phyloP scores from a whole-genome alignment of 106 monocot species.

The Platanthera zijinensis region DNA sequence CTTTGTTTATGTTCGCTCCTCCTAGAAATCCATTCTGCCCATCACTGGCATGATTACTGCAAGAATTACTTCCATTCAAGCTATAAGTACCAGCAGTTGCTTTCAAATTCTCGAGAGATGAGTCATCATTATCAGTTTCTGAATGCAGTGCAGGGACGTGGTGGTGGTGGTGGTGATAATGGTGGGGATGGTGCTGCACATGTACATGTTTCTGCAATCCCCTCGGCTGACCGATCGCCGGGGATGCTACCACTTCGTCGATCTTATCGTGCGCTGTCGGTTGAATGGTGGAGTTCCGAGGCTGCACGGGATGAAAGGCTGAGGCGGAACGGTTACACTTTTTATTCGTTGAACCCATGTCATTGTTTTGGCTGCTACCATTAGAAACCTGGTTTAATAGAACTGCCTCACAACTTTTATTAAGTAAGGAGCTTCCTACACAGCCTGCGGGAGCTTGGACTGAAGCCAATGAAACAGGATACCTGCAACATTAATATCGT shows the following conservation, averaged over 20 bases:
- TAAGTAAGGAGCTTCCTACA: slow-evolving; percentile 48
- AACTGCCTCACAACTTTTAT: slow-evolving; percentile 47
- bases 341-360: slow-evolving; percentile 62
- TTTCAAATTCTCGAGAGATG: slow-evolving; percentile 17
- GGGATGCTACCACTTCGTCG: slow-evolving; percentile 14
- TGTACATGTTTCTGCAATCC: slow-evolving; percentile 31
- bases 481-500: slow-evolving; percentile 29
- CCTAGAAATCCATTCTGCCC: slow-evolving; percentile 41
- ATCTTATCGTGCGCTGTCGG: slow-evolving; percentile 27
- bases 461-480: slow-evolving; percentile 52
- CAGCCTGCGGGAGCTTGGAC: slow-evolving; percentile 36
- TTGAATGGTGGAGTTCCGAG: slow-evolving; percentile 18
- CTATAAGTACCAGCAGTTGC: slow-evolving; percentile 43
- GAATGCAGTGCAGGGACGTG: slow-evolving; percentile 30
- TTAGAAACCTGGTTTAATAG: slow-evolving; percentile 51
- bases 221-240: slow-evolving; percentile 13
- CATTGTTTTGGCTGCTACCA: slow-evolving; percentile 59
- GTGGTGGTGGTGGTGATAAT: slow-evolving; percentile 64
- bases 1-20: slow-evolving; percentile 38
- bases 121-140: slow-evolving; percentile 37
- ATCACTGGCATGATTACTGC: slow-evolving; percentile 62
- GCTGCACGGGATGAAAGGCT: slow-evolving; percentile 45
- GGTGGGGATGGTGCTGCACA: slow-evolving; percentile 61
- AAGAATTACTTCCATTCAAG: slow-evolving; percentile 51
- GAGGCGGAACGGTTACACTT: slow-evolving; percentile 30